phyloP scores from a whole-genome alignment of 345 rosid species.

The Populus tremula region DNA sequence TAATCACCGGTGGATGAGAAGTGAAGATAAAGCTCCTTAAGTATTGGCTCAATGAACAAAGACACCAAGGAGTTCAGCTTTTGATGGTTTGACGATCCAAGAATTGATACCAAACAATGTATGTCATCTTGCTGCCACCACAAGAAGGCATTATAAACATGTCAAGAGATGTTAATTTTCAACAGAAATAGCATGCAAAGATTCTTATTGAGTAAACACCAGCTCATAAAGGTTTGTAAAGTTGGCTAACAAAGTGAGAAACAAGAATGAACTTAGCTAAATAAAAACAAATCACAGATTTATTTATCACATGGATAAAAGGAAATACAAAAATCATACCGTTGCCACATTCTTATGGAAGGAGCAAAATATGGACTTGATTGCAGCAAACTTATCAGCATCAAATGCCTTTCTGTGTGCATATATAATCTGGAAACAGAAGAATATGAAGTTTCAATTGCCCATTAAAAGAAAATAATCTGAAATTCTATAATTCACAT shows the following conservation, averaged over 20 bases:
- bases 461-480: not conserved
- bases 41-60: slow-evolving; percentile 52
- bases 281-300: not conserved
- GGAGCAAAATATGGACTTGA: slow-evolving; percentile 49
- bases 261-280: not conserved
- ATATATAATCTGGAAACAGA: slow-evolving; percentile 58
- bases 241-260: not conserved
- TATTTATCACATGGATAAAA: not conserved
- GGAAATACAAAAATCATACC: slow-evolving; percentile 36
- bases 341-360: slow-evolving; percentile 29
- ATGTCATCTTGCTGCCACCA: slow-evolving; percentile 45
- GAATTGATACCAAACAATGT: slow-evolving; percentile 43
- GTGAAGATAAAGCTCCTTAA: slow-evolving; percentile 50
- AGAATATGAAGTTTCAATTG: slow-evolving; percentile 11
- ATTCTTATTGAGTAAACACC: too few relatives aligned
- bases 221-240: too few relatives aligned
- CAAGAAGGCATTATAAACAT: not conserved
- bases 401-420: slow-evolving; percentile 65
- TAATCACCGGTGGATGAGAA: slow-evolving; percentile 46
- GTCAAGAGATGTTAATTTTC: too few relatives aligned
- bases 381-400: slow-evolving; percentile 49
- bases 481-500: not conserved
- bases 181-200: too few relatives aligned
- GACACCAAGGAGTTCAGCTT: slow-evolving; percentile 46
- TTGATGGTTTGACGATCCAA: slow-evolving; percentile 61